These are phyloP conservation scores for Aspergillus pseudoterreus DNA, from an alignment of 2,329 filamentous ascomycete species.

Conservation along the genomic window DNA sequence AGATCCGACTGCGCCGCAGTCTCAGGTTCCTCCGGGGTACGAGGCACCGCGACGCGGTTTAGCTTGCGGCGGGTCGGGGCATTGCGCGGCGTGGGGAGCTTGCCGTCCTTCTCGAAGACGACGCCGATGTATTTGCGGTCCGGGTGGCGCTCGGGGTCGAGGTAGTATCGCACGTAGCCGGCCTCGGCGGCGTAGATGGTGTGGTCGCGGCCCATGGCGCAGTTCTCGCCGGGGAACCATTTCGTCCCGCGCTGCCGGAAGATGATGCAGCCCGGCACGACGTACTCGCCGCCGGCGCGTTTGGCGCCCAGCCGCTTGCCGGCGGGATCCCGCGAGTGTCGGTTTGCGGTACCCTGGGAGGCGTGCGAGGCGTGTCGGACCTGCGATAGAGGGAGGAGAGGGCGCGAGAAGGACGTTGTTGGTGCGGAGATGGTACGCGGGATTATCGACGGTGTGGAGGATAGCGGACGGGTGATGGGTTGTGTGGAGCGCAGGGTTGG, in stretches of 20 bases:
- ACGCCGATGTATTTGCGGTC: conserved; percentile 94
- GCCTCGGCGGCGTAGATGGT: conserved; percentile 83
- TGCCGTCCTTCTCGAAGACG: conserved; percentile 76
- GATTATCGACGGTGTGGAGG: conserved; percentile 23
- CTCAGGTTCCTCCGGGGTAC: conserved; percentile 16
- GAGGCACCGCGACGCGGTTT: conserved; percentile 61
- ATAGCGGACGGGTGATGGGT: conserved; percentile 17
- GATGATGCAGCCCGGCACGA: conserved; percentile 94
- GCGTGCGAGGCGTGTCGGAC: conserved; percentile 62
- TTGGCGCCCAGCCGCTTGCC: conserved; percentile 93
- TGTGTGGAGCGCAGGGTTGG: conserved; percentile 27
- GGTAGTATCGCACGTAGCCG: conserved; percentile 96
- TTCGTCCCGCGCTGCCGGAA: conserved; percentile 93
- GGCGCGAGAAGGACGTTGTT: conserved; percentile 22
- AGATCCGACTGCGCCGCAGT: conserved; percentile 23
- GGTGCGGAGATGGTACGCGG: conserved; percentile 24
- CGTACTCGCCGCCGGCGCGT: conserved; percentile 86
- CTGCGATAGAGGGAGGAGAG: conserved; percentile 40
- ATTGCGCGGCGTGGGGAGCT: conserved; percentile 71
- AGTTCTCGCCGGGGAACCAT: conserved; percentile 95
- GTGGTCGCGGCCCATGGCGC: conserved; percentile 91
- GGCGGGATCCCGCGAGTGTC: conserved; percentile 62
- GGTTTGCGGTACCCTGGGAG: conserved; percentile 64
- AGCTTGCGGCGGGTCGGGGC: conserved; percentile 71
- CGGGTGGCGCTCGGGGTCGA: conserved; percentile 76